Evolutionary conservation across 768 basidiomycete species (phyloP), one percentile per base, ranked within the genome.

Genomic region (Lactifluus subvellereus): DNA sequence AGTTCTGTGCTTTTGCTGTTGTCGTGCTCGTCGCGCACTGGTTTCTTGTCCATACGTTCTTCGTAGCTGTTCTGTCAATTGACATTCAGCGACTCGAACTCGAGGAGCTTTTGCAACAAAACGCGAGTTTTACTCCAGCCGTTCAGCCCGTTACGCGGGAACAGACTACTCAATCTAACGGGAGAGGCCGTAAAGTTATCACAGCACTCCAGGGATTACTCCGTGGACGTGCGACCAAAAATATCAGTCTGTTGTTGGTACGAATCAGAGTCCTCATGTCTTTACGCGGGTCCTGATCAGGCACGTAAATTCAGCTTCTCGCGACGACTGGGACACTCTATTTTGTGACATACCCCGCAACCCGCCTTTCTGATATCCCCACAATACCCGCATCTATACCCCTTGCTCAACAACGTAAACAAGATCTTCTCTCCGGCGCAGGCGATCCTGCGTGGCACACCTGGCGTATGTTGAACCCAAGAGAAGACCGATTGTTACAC

Each of bases 11-110:
- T 3, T 98, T 98, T 72, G 93, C 94, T 0, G 87, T 94, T 49
- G 93, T 98, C 27, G 93, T 98, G 11, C 81, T 98, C 22, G 89
- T 98, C 35, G 94, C 94, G 16, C 95, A 98, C 72, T 98, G 94
- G 94, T 96, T 95, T 77, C 81, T 98, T 64, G 88, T 96, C 16
- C 92, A 97, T 71, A 97, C 94, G 0, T 96, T 98, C 76, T 98
- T 96, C 75, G 79, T 95, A 66, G 90, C 95, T 7, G 94, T 97
- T 32, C 77, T 99, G 27, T 94, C 93, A 0, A 97, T 99, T 68
- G 96, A 99, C 77, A 86, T 98, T 51, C 94, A 97, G 68, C 85
- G 96, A 51, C 75, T 99, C 30, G 96, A 94, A 88, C 80, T 96
- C 49, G 88, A 91, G 61, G 92, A 99, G 72, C 79, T 98, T 10